These are phyloP conservation scores for Wickerhamomyces bisporus DNA, from an alignment of 805 yeast genomes.

Conservation along the genomic window DNA sequence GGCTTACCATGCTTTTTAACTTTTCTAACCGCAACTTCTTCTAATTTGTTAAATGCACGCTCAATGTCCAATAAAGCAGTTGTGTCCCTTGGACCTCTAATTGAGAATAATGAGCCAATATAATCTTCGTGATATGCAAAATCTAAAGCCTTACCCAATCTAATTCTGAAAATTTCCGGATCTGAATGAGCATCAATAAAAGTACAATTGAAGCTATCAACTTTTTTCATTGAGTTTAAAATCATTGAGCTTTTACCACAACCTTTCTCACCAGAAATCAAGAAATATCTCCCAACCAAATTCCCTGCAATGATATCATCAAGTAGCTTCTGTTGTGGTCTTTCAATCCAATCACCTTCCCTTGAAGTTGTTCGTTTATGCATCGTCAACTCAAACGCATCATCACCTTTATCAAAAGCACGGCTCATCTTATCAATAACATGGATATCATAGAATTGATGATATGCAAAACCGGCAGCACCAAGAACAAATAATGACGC, in stretches of 20 bases:
- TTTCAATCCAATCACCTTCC: conserved; percentile 57
- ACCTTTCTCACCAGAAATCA: conserved; percentile 79
- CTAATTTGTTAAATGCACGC: conserved; percentile 72
- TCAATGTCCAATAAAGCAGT: conserved; percentile 79
- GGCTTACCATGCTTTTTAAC: conserved; percentile 44
- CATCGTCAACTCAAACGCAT: conserved; percentile 54
- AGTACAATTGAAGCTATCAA: conserved; percentile 58
- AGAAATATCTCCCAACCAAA: conserved; percentile 61
- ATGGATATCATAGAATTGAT: conserved; percentile 50
- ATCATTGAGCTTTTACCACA: conserved; percentile 80
- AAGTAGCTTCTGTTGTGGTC: conserved; percentile 60
- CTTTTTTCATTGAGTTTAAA: conserved; percentile 62
- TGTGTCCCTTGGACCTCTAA: conserved; percentile 81
- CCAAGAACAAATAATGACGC: conserved; percentile 66
- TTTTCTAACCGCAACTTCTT: conserved; percentile 59
- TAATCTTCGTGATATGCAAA: conserved; percentile 77
- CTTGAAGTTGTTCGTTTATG: conserved; percentile 36
- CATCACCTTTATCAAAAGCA: conserved; percentile 66
- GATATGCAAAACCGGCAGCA: conserved; percentile 68
- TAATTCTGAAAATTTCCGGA: conserved; percentile 72
- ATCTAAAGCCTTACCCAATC: conserved; percentile 71
- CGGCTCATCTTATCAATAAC: conserved; percentile 58
- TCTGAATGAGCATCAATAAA: conserved; percentile 81
- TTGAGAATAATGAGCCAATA: conserved; percentile 74
- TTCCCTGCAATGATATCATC: conserved; percentile 64